Evolutionary conservation across 73 alveolate species (phyloP).

Genomic region (Symbiodinium natans): DNA sequence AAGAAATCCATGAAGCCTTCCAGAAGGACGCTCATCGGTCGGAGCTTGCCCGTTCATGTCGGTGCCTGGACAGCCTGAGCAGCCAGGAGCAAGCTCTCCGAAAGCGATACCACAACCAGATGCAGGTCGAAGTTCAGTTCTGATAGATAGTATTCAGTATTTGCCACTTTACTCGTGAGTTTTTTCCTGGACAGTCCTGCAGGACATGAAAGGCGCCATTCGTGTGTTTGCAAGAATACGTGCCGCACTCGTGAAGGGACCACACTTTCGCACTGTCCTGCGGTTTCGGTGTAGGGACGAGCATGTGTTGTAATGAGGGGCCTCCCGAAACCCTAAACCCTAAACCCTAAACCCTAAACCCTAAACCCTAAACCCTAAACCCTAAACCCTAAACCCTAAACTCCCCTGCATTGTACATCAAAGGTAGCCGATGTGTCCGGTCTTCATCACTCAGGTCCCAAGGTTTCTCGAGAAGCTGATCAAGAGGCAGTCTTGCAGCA

Average conservation of each 20-base stretch:
- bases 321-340: no score
- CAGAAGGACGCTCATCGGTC: slow-evolving; percentile 55
- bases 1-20: slow-evolving; percentile 75
- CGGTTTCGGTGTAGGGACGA: no score
- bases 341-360: no score
- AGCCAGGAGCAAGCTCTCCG: slow-evolving; percentile 83
- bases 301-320: no score
- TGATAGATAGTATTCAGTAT: not conserved
- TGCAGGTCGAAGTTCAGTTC: slow-evolving; percentile 35
- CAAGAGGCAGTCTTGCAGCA: slow-evolving; percentile 67
- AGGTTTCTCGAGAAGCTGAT: slow-evolving; percentile 68
- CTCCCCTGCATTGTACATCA: not conserved
- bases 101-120: slow-evolving; percentile 82
- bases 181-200: not conserved
- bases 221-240: slow-evolving; percentile 98
- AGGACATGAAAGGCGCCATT: slow-evolving; percentile 96
- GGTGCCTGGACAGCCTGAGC: not conserved
- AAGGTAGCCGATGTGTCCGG: not conserved
- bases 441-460: slow-evolving; percentile 50
- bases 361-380: no score
- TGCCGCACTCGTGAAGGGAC: slow-evolving; percentile 70
- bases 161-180: not conserved
- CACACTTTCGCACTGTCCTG: no score
- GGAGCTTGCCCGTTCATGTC: no score
- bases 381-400: no score